Percentiles rank a stretch among this genome's conserved stretches.
Conservation (phyloP, 306 rosid species). For the Phaseolus lunatus region DNA sequence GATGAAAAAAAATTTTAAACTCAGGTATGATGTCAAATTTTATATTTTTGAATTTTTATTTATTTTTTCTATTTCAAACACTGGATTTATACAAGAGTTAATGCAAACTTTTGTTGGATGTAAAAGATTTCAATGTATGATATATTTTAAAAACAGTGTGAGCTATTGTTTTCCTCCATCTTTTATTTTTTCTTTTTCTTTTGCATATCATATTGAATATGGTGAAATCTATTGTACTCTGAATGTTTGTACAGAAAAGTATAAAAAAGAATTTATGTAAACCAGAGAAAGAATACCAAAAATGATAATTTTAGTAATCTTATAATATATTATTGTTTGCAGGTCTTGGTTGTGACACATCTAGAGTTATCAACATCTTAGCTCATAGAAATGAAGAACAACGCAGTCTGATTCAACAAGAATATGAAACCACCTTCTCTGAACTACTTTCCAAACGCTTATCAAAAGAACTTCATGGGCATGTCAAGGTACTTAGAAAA, state of each 20-base stretch:
- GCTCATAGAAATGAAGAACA: conserved; percentile 72
- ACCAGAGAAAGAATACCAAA: not conserved
- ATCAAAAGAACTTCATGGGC: conserved; percentile 66
- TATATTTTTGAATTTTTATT: too few relatives aligned
- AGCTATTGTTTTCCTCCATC: too few relatives aligned
- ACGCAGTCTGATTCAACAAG: conserved; percentile 71
- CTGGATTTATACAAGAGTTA: too few relatives aligned
- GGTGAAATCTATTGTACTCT: not conserved
- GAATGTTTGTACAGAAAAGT: not conserved
- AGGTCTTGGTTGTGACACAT: conserved; percentile 76
- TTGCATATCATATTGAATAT: not conserved
- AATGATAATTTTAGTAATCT: not conserved
- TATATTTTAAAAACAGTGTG: too few relatives aligned
- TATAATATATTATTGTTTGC: not conserved
- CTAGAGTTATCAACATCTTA: conserved; percentile 66
- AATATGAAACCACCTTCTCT: conserved; percentile 60
- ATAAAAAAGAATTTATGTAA: not conserved
- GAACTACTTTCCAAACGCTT: conserved; percentile 65
- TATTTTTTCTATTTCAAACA: not conserved
- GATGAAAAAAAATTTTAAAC: too few relatives aligned
- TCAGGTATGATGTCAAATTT: too few relatives aligned
- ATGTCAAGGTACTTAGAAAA: conserved; percentile 54
- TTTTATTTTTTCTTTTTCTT: not conserved
- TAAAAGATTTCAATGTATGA: too few relatives aligned
- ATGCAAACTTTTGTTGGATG: too few relatives aligned